Evolutionary conservation across 2,329 filamentous ascomycete genomes (phyloP).

Genomic region (Fusarium decemcellulare): DNA sequence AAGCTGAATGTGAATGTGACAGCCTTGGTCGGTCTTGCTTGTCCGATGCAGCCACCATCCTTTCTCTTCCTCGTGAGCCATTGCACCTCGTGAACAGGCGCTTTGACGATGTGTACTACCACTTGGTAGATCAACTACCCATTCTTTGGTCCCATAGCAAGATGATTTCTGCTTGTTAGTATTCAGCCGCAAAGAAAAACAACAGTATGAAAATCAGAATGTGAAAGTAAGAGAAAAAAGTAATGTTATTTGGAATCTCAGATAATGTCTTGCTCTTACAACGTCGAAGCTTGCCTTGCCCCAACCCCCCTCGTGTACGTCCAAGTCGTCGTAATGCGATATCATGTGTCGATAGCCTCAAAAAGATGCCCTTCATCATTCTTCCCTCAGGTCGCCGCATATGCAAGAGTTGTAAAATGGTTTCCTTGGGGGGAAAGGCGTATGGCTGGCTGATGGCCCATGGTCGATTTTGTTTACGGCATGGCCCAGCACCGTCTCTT

Average conservation of each 20-base stretch:
- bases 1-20: not conserved
- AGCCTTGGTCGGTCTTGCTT: not conserved
- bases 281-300: not conserved
- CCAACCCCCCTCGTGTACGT: not conserved
- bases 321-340: not conserved
- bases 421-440: constrained; percentile 17
- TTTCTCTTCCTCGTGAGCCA: not conserved
- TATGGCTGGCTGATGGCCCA: not conserved
- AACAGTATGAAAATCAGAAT: not conserved
- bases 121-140: not conserved
- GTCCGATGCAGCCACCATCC: not conserved
- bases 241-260: not conserved
- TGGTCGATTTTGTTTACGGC: not conserved
- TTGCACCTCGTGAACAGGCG: no score
- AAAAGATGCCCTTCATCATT: not conserved
- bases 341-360: not conserved
- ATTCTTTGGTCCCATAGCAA: no score
- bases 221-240: not conserved
- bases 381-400: not conserved
- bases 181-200: not conserved
- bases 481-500: not conserved
- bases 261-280: not conserved
- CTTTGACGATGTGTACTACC: no score
- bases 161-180: no score
- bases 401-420: constrained; percentile 26